Percentiles rank a stretch among this genome's conserved stretches.
Conservation (phyloP, 345 rosid genomes). For the Boechera divaricarpa region DNA sequence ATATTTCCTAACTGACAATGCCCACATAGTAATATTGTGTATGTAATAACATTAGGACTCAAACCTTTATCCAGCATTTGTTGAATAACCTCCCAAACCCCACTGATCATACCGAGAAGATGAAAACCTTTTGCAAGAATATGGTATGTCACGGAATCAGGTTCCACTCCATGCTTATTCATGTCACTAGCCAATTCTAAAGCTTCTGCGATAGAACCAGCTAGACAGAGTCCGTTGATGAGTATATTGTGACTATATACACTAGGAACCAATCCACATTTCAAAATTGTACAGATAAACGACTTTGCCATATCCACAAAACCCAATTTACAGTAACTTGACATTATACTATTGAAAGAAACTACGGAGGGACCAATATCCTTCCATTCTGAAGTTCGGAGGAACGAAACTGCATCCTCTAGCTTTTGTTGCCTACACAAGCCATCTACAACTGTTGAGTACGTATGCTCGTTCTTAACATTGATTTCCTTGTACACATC, state of each 20-base stretch:
- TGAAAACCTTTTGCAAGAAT: constrained; percentile 68
- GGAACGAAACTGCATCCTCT: constrained; percentile 63
- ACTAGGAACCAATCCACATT: constrained; percentile 73
- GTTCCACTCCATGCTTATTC: constrained; percentile 67
- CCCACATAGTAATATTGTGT: constrained; percentile 61
- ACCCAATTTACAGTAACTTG: constrained; percentile 71
- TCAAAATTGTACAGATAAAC: constrained; percentile 69
- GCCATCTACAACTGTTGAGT: constrained; percentile 72
- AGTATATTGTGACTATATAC: constrained; percentile 78
- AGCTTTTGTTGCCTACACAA: constrained; percentile 68
- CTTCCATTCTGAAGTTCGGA: constrained; percentile 53
- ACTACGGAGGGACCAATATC: constrained; percentile 61
- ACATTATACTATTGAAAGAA: constrained; percentile 77
- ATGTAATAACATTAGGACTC: constrained; percentile 62
- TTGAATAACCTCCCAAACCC: constrained; percentile 55
- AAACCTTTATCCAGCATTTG: constrained; percentile 56
- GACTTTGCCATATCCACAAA: constrained; percentile 68
- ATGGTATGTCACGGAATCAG: constrained; percentile 73
- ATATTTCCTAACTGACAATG: constrained; percentile 64
- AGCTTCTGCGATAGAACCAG: constrained; percentile 80
- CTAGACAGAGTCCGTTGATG: constrained; percentile 68
- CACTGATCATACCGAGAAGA: constrained; percentile 57
- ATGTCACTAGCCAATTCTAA: constrained; percentile 57
- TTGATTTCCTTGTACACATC: constrained; percentile 58
- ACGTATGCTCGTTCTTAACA: constrained; percentile 56